Evolutionary conservation across 2,329 filamentous ascomycete genomes (phyloP), one percentile per base, ranked within the genome.

Genomic region (Nigrospora osmanthi): DNA sequence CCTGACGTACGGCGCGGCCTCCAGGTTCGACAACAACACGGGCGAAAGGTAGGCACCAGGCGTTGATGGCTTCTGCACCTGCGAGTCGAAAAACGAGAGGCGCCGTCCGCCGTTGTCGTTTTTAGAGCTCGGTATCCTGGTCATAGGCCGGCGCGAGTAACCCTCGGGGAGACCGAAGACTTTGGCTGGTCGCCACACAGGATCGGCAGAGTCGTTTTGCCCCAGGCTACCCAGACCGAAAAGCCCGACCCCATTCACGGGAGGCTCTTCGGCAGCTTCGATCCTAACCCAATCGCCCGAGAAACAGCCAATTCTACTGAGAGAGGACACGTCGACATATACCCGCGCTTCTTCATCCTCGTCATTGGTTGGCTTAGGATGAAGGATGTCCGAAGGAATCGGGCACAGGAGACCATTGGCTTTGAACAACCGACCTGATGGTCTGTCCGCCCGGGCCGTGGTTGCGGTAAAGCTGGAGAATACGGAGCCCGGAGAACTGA

Each of bases 281-380:
- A 96, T 73, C 17, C 85, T 83, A 11, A 95, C 89, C 93, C 93
- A 98, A 59, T 98, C 93, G 30, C 93, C 93, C 1, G 91, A 97
- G 60, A 98, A 98, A 63, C 91, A 97, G 14, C 91, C 90, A 44
- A 98, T 85, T 54, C 90, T 89, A 13, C 88, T 85, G 16, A 98
- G 67, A 1, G 88, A 87, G 46, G 80, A 83, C 9, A 94, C 85
- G 55, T 96, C 89, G 6, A 98, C 90, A 57, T 91, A 98, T 2
- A 97, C 78, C 40, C 93, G 82, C 2, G 88, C 83, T 54, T 94
- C 85, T 52, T 95, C 89, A 49, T 98, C 93, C 49, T 96, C 89
- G 23, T 81, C 78, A 1, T 74, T 64, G 2, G 68, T 69, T 3
- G 93, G 91, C 53, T 86, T 90, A 0, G 93, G 93, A 52, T 97